Evolutionary conservation across 768 basidiomycete species (phyloP).

Genomic region (Lentinula raphanica): DNA sequence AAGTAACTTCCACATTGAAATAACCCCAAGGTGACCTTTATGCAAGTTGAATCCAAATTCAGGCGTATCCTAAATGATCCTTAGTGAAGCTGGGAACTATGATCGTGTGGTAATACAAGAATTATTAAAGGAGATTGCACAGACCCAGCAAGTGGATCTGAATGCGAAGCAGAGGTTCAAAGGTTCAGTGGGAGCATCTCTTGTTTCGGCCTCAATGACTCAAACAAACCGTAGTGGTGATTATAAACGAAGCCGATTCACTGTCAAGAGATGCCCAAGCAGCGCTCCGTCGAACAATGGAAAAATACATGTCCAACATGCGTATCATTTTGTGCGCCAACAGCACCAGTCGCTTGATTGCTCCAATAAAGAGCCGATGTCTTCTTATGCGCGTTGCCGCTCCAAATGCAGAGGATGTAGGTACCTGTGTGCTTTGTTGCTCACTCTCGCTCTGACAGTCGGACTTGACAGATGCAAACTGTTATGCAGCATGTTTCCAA

Average conservation of each 20-base stretch:
- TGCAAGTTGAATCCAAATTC: background rate
- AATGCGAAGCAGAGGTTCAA: slow-evolving; percentile 96
- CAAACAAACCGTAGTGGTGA: slow-evolving; percentile 59
- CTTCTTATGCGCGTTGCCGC: slow-evolving; percentile 91
- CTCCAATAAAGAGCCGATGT: slow-evolving; percentile 94
- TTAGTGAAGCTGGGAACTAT: slow-evolving; percentile 91
- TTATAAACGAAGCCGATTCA: slow-evolving; percentile 97
- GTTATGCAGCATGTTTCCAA: slow-evolving; percentile 79
- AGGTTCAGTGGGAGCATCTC: slow-evolving; percentile 42
- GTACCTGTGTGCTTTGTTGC: background rate
- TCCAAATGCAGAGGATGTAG: slow-evolving; percentile 72
- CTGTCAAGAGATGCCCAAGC: slow-evolving; percentile 95
- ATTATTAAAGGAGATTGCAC: slow-evolving; percentile 95
- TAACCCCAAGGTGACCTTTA: slow-evolving; percentile 80
- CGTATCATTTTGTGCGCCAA: slow-evolving; percentile 95
- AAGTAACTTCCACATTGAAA: slow-evolving; percentile 96
- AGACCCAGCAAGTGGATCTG: slow-evolving; percentile 96
- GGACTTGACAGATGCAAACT: slow-evolving; percentile 59
- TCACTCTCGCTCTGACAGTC: background rate
- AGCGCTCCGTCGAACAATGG: slow-evolving; percentile 95
- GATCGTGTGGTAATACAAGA: slow-evolving; percentile 96
- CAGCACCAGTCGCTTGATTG: slow-evolving; percentile 91
- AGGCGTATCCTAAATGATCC: background rate
- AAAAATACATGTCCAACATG: slow-evolving; percentile 98
- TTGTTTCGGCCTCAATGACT: background rate